Evolutionary conservation across 1,139 yeast genomes (phyloP).

Genomic region (Hyphopichia pseudoburtonii): DNA sequence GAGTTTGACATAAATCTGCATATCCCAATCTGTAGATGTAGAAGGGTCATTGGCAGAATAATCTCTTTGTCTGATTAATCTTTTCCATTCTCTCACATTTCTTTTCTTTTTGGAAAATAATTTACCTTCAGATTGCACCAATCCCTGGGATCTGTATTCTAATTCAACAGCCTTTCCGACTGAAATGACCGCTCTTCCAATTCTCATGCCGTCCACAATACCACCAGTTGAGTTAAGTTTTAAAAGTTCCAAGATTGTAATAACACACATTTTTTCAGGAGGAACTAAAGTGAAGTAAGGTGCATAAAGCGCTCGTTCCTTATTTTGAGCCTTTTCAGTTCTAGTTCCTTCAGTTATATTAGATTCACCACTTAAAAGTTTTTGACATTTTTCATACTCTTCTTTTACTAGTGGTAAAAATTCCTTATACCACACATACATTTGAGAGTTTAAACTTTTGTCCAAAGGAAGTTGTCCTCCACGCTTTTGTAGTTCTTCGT

Average conservation of each 20-base stretch:
- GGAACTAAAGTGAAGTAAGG: conserved; percentile 73
- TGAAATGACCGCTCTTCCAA: conserved; percentile 76
- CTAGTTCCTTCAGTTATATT: conserved; percentile 16
- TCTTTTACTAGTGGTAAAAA: conserved; percentile 68
- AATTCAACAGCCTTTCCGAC: conserved; percentile 85
- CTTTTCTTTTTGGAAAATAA: conserved; percentile 36
- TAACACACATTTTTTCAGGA: conserved; percentile 80
- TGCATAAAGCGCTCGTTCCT: conserved; percentile 66
- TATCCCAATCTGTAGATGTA: conserved; percentile 31
- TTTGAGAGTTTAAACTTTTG: conserved; percentile 64
- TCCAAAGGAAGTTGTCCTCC: conserved; percentile 57
- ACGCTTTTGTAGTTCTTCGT: conserved; percentile 64
- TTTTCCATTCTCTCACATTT: conserved; percentile 43
- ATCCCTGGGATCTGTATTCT: conserved; percentile 72
- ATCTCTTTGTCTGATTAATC: conserved; percentile 32
- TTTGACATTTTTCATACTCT: conserved; percentile 55
- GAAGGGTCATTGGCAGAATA: conserved; percentile 12
- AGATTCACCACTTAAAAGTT: conserved; percentile 28
- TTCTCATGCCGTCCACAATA: conserved; percentile 78
- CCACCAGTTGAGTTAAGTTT: conserved; percentile 77
- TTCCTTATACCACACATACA: conserved; percentile 77
- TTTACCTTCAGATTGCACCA: conserved; percentile 58
- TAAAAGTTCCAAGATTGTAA: conserved; percentile 78
- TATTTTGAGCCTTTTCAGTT: conserved; percentile 34
- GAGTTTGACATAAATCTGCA: conserved; percentile 68